Conservation (phyloP, 2,329 filamentous ascomycete species). For the Colletotrichum plurivorum region DNA sequence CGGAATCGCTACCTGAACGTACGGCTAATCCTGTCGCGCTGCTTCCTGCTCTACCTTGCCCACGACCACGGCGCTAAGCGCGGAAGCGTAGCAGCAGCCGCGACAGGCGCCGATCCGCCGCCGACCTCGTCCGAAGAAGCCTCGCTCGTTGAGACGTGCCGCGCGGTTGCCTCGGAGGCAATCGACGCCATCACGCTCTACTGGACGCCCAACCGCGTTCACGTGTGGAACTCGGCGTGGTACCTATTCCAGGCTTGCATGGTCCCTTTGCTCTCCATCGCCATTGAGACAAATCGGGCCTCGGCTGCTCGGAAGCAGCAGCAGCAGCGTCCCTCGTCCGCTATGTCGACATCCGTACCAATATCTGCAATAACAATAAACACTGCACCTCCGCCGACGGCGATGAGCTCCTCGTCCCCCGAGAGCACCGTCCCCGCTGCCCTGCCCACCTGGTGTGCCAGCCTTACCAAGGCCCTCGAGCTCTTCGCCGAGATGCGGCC, state of each 20-base stretch:
- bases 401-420: not conserved
- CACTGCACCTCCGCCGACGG: not conserved
- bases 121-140: slow-evolving; percentile 41
- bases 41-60: slow-evolving; percentile 44
- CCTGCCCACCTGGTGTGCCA: slow-evolving; percentile 43
- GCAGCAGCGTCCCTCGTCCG: not conserved
- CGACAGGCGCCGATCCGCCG: slow-evolving; percentile 17
- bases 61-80: slow-evolving; percentile 40
- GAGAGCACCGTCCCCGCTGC: not conserved
- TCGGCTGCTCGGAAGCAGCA: not conserved
- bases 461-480: slow-evolving; percentile 44
- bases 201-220: slow-evolving; percentile 50
- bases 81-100: slow-evolving; percentile 11
- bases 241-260: slow-evolving; percentile 52
- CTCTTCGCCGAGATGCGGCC: slow-evolving; percentile 48
- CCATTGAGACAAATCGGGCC: slow-evolving; percentile 42
- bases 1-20: slow-evolving; percentile 49
- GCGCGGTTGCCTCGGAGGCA: slow-evolving; percentile 47
- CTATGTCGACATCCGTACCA: not conserved
- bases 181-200: slow-evolving; percentile 49
- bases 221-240: slow-evolving; percentile 51
- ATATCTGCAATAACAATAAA: slow-evolving; percentile 15
- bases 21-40: slow-evolving; percentile 45
- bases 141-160: slow-evolving; percentile 44
- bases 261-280: slow-evolving; percentile 48